phyloP scores from a whole-genome alignment of 2,329 filamentous ascomycete species.

The Fragosphaeria purpurea region DNA sequence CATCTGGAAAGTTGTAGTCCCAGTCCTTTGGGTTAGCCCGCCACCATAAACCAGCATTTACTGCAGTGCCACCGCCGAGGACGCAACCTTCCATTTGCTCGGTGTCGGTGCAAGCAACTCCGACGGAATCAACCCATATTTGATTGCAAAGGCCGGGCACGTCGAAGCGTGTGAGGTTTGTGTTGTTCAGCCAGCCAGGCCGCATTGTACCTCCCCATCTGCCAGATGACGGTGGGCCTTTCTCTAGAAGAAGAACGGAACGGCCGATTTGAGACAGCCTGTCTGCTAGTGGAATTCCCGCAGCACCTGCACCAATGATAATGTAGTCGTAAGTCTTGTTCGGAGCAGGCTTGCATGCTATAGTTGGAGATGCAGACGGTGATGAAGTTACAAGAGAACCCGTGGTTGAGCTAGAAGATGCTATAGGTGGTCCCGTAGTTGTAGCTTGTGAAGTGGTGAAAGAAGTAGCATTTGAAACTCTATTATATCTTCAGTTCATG shows the following conservation, averaged over 20 bases:
- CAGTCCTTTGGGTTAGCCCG: conserved; percentile 51
- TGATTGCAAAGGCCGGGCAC: no score
- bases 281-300: conserved; percentile 48
- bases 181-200: conserved; percentile 46
- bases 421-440: neutral
- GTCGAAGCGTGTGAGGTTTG: conserved; percentile 35
- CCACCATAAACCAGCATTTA: conserved; percentile 58
- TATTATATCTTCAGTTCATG: no score
- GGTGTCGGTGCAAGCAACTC: conserved; percentile 53
- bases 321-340: conserved; percentile 25
- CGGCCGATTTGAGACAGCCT: conserved; percentile 50
- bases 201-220: conserved; percentile 40
- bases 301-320: conserved; percentile 48
- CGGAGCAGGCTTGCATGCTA: conserved; percentile 1
- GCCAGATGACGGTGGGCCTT: conserved; percentile 45
- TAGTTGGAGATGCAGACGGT: conserved; percentile 4
- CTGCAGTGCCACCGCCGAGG: conserved; percentile 42
- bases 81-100: conserved; percentile 59
- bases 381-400: conserved; percentile 10
- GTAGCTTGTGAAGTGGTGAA: neutral
- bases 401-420: conserved; percentile 15
- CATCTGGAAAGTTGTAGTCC: conserved; percentile 52
- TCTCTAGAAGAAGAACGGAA: conserved; percentile 47
- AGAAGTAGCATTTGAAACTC: no score
- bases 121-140: conserved; percentile 43